Percentiles rank a stretch among this genome's conserved stretches.
Evolutionary conservation across 768 basidiomycete genomes (phyloP).

Genomic region (Tricholoma bakamatsutake): DNA sequence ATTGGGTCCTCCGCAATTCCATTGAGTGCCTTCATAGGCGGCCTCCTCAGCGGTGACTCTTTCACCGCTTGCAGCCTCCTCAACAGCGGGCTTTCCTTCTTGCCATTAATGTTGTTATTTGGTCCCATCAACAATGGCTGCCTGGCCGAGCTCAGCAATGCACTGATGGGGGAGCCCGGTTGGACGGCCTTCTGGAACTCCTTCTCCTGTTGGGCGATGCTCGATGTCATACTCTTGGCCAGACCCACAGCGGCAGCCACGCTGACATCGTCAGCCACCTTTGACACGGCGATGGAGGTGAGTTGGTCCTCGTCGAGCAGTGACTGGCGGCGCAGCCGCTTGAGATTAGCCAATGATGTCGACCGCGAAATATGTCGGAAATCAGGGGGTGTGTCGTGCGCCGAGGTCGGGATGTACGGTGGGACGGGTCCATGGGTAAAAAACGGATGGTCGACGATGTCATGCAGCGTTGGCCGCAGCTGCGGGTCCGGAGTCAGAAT

Average conservation of each 20-base stretch:
- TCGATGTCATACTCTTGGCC: conserved; percentile 45
- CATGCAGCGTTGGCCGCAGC: conserved; percentile 74
- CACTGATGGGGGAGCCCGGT: conserved; percentile 91
- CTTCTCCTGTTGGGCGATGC: conserved; percentile 82
- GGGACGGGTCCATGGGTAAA: conserved; percentile 82
- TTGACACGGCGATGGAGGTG: conserved; percentile 38
- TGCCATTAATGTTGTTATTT: conserved; percentile 16
- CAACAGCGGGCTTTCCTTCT: conserved; percentile 36
- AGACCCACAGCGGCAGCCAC: conserved; percentile 17
- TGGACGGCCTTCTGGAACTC: conserved; percentile 97
- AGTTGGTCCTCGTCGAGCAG: conserved; percentile 60
- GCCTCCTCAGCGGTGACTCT: conserved; percentile 46
- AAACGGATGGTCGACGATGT: conserved; percentile 82
- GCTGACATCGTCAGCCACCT: conserved; percentile 13
- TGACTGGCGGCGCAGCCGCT: conserved; percentile 54
- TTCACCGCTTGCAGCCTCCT: conserved; percentile 56
- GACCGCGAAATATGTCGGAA: conserved; percentile 61
- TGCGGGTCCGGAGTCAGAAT: conserved; percentile 86
- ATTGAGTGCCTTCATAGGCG: conserved; percentile 34
- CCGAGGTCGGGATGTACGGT: conserved; percentile 70
- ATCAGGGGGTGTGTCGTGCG: conserved; percentile 70
- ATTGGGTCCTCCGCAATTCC: conserved; percentile 36
- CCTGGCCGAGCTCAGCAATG: conserved; percentile 80
- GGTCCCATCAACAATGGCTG: conserved; percentile 77
- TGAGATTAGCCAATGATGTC: conserved; percentile 65